Evolutionary conservation across 2,329 filamentous ascomycete genomes (phyloP), one percentile per base, ranked within the genome.

Genomic region (Aspergillus tamarii): DNA sequence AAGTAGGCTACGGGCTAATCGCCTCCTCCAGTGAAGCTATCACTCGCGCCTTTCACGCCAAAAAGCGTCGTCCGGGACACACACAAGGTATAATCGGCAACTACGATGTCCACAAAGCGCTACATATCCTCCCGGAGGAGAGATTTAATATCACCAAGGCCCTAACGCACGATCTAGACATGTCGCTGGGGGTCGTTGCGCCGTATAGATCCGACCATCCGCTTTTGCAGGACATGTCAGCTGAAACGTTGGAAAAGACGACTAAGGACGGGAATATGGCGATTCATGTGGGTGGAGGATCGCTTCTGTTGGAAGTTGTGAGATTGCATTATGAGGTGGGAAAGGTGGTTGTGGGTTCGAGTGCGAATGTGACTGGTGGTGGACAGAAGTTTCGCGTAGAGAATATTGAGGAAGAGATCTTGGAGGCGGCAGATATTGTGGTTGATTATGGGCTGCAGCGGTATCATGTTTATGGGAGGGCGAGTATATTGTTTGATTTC

Each of bases 1-100:
- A 72, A 23, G 68, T 73, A 10, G 72, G 71, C 60, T 74, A 73
- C 52, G 70, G 46, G 12, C 36, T 74, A 2, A 62, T 73, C 54
- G 57, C 69, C 6, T 55, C 59, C 2, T 66, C 64, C 9, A 46
- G 54, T 1, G 64, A 64, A 39, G 67, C 61, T 2, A 64, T 73
- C 39, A 21, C 72, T 23, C 50, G 63, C 23, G 62, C 63, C 8
- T 73, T 73, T 41, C 36, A 61, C 11, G 67, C 72, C 6, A 74
- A 74, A 43, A 43, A 57, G 32, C 72, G 72, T 23, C 61, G 57
- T 12, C 60, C 60, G 2, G 67, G 65, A 26, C 69, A 74, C 23
- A 36, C 56, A 4, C 64, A 66, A 9, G 72, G 69, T 45, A 55
- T 73, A 23, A 63, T 71, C 10, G 72, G 70, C 4, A 67, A 67